Evolutionary conservation across 1,139 yeast genomes (phyloP), one percentile per base, ranked within the genome.

Genomic region (Yamadazyma oceani): DNA sequence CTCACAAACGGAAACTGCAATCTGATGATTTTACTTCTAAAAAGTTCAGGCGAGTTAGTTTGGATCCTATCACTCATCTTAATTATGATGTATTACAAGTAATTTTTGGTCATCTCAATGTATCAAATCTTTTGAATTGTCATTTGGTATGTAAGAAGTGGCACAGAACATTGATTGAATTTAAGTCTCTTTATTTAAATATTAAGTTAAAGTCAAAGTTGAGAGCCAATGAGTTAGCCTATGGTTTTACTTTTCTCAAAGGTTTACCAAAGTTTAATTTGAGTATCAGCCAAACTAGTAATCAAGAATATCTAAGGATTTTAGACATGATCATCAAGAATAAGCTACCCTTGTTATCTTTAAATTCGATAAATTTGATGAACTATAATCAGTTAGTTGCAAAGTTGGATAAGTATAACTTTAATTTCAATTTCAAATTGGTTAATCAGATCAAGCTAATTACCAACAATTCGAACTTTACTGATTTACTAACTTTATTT

Each of bases 121-220:
- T 60, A 14, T 50, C 41, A 16, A 36, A 45, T 3, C 28, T 64
- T 1, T 48, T 66, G 3, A 28, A 40, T 3, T 63, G 67, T 35
- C 72, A 59, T 41, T 38, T 55, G 24, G 75, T 69, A 13, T 53
- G 60, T 33, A 58, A 53, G 41, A 31, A 26, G 6, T 70, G 76
- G 76, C 60, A 66, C 42, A 24, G 36, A 3, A 37, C 49, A 1
- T 51, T 70, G 10, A 51, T 52, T 2, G 36, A 40, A 2, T 44
- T 69, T 2, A 67, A 69, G 0, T 28, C 46, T 7, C 45, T 70
- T 17, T 69, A 62, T 41, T 32, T 41, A 2, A 35, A 41, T 8
- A 43, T 66, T 25, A 43, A 42, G 12, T 58, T 68, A 36, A 65
- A 60, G 38, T 43, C 43, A 11, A 52, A 50, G 23, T 48, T 69